Base-by-base conservation (phyloP, 2,329 filamentous ascomycete genomes). In the Zasmidium angulare region DNA sequence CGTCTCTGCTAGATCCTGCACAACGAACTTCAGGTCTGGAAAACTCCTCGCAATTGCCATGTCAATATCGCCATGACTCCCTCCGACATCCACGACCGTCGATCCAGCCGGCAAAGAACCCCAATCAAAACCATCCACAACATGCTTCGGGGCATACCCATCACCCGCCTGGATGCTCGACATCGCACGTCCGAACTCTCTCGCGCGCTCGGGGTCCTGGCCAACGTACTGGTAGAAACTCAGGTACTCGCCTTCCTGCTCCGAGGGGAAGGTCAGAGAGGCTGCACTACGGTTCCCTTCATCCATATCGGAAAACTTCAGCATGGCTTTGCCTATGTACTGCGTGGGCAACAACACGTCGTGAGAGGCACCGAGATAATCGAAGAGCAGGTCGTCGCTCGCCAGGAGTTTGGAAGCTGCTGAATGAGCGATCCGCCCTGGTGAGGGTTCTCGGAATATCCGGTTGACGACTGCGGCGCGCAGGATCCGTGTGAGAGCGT, bases 41-140 rank as follows among this genome's bases (percentile, higher is more conserved):
- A 21, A 48, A 4, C 22, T 21, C 12, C 22, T 23, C 22, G 56
- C 46, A 2, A 58, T 21, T 7, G 46, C 24, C 3, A 58, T 24
- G 6, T 29, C 36, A 19, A 53, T 22, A 3, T 53, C 49, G 3
- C 56, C 56, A 17, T 21, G 23, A 22, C 14, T 21, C 3, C 56
- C 56, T 10, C 56, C 50, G n/a, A 58, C 49, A 49, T 58, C 56
- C 31, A 58, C 51, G 3, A 59, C 56, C 9, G 26, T n/a, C 19
- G 43, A 22, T 3, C 52, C 50, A 3, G 9, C 22, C 6, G 23
- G 20, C 10, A 55, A 43, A 22, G 11, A 23, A 7, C 23, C 56
- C 56, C 56, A 59, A 24, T 50, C 43, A 21, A 49, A 59, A 3
- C 51, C 46, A 21, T 29, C 46, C 7, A 51, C 50, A 19, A 50